A percentile compares a stretch with the other conserved stretches of the same genome.
phyloP scores from a whole-genome alignment of 192 early-diverging fungal species.

The Coemansia reversa region DNA sequence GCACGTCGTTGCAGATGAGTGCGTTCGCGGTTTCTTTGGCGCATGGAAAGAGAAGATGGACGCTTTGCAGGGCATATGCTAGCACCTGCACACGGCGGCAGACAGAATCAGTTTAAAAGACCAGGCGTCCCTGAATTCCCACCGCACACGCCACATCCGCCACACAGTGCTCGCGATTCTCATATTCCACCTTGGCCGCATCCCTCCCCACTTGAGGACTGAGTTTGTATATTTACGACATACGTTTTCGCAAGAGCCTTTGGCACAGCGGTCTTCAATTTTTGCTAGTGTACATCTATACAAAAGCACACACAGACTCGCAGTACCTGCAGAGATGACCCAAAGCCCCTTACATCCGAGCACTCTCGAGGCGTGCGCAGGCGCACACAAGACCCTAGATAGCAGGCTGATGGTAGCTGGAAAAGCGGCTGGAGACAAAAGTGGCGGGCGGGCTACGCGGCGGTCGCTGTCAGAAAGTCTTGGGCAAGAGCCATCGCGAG shows the following conservation, averaged over 20 bases:
- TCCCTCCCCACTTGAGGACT: slow-evolving; percentile 6
- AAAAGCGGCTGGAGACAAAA: background rate
- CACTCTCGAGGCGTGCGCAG: background rate
- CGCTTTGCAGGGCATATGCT: background rate
- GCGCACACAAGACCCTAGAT: background rate
- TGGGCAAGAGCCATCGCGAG: slow-evolving; percentile 3
- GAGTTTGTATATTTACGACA: background rate
- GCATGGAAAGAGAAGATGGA: background rate
- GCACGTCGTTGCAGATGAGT: background rate
- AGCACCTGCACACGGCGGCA: background rate
- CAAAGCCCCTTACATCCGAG: background rate
- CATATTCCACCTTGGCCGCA: slow-evolving; percentile 23
- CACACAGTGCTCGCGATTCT: slow-evolving; percentile 21
- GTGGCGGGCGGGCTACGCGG: slow-evolving; percentile 11
- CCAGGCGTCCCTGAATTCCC: slow-evolving; percentile 17
- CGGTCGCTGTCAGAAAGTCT: slow-evolving; percentile 36
- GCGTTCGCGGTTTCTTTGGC: slow-evolving; percentile 10
- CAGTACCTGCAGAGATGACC: background rate
- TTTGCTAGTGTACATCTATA: background rate
- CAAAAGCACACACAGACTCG: background rate
- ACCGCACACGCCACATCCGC: slow-evolving; percentile 53
- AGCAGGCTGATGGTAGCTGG: background rate
- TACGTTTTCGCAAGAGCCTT: background rate
- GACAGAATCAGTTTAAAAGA: background rate
- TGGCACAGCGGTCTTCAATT: background rate